These are phyloP conservation scores for Kwoniella sp. DNA, from an alignment of 768 basidiomycete species.

Conservation along the genomic window DNA sequence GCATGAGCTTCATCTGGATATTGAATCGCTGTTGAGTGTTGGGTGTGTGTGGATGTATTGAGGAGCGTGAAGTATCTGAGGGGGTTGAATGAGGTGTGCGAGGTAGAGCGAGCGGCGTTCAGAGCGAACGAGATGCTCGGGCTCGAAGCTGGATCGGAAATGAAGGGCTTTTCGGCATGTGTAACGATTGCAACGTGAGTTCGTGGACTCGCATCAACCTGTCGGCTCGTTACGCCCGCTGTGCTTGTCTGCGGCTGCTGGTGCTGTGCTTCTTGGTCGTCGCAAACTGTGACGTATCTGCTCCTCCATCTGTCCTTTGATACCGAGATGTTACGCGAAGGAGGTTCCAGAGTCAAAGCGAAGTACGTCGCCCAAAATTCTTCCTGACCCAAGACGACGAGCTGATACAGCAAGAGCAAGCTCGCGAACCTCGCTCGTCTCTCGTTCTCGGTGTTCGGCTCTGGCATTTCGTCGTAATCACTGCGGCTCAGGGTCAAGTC, in stretches of 20 bases:
- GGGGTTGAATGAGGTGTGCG: conserved; percentile 35
- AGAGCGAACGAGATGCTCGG: conserved; percentile 6
- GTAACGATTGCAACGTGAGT: no score
- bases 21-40: no score
- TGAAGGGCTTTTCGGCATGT: conserved; percentile 13
- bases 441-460: conserved; percentile 27
- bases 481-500: not conserved
- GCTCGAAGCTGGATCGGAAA: not conserved
- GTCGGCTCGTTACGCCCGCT: no score
- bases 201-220: no score
- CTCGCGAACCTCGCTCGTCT: conserved; percentile 27
- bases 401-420: conserved; percentile 38
- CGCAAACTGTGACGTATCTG: no score
- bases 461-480: not conserved
- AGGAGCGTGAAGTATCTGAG: conserved; percentile 29
- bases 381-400: conserved; percentile 21
- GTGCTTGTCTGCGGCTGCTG: not conserved
- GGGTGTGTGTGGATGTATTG: not conserved
- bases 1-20: not conserved
- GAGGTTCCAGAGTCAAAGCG: conserved; percentile 18
- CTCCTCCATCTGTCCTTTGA: no score
- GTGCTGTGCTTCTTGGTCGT: not conserved
- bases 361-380: conserved; percentile 22
- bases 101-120: conserved; percentile 7
- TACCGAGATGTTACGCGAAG: conserved; percentile 12